phyloP scores from a whole-genome alignment of 169 alveolate species.

The Plasmodium relictum region DNA sequence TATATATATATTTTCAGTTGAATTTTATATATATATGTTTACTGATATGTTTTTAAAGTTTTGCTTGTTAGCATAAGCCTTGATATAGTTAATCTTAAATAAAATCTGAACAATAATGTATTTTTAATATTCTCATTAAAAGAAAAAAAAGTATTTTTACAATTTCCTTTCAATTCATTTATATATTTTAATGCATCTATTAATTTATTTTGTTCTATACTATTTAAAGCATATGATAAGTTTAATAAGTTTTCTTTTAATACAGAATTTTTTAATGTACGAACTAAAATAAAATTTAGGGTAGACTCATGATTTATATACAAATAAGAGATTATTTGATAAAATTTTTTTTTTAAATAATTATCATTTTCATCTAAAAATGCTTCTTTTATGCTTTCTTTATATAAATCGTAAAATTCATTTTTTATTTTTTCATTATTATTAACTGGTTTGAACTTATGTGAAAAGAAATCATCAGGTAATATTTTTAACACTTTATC shows the following conservation, averaged over 20 bases:
- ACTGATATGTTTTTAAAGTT: background rate
- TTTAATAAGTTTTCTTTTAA: slow-evolving; percentile 50
- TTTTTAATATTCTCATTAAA: slow-evolving; percentile 61
- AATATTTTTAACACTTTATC: slow-evolving; percentile 16
- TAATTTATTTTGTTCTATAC: slow-evolving; percentile 47
- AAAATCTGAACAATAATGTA: slow-evolving; percentile 34
- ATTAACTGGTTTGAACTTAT: slow-evolving; percentile 30
- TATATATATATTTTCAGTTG: too few species aligned
- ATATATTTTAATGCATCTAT: slow-evolving; percentile 49
- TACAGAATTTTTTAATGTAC: slow-evolving; percentile 24
- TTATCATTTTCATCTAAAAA: slow-evolving; percentile 38
- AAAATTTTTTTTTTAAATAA: slow-evolving; percentile 22
- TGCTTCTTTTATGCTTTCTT: slow-evolving; percentile 60
- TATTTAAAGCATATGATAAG: slow-evolving; percentile 56
- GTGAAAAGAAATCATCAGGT: slow-evolving; percentile 55
- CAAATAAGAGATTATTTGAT: slow-evolving; percentile 23
- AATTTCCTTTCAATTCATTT: slow-evolving; percentile 58
- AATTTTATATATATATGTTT: background rate
- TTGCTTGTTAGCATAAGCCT: slow-evolving; percentile 34
- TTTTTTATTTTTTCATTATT: slow-evolving; percentile 47
- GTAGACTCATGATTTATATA: slow-evolving; percentile 37
- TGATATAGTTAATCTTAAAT: slow-evolving; percentile 49
- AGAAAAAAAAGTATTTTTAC: slow-evolving; percentile 24
- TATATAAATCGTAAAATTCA: slow-evolving; percentile 56
- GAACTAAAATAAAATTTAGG: background rate